Base-by-base conservation (phyloP, 805 yeast genomes). In the Candida suzukii region DNA sequence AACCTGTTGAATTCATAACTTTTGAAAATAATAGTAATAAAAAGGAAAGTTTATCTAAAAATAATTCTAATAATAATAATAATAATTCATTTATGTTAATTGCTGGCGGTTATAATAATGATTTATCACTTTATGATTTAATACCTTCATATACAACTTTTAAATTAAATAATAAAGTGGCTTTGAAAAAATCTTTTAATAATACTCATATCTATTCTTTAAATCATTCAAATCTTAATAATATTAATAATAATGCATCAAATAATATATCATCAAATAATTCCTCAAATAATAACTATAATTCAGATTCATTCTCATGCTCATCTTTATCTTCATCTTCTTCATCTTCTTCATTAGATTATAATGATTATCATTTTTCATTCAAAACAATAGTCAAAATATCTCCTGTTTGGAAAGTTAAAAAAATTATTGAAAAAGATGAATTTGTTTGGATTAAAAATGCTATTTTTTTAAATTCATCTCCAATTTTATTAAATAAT, bases 361-460 rank as follows among this genome's bases (percentile, higher is more conserved):
- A 26, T 26, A 8, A 26, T 13, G n/a, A 12, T 11, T 26, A 26
- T 26, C 9, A 4, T 4, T 8, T 4, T 26, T 8, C 29, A 26
- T 26, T 11, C 22, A 31, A 31, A 19, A 8, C n/a, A 18, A 31
- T 31, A 18, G 35, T 31, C 7, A n/a, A 12, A n/a, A 4, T 47
- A 1, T 43, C 42, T 30, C 60, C 59, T 4, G 37, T 42, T 16
- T 55, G 50, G 48, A 53, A 47, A 36, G 56, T 54, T 5, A 41
- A 46, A 14, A 35, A 37, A 4, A 3, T n/a, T 7, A 14, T 18
- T n/a, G n/a, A 24, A 10, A 43, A 34, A 18, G 53, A 50, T 5
- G 57, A 54, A 5, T 56, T 57, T 40, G 44, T 52, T 3, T 57
- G 61, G 61, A 43, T 54, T 26, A 53, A 55, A 24, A 57, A 52